Evolutionary conservation across 208 protist genomes (phyloP).

Genomic region (Vickermania spadyakhi): DNA sequence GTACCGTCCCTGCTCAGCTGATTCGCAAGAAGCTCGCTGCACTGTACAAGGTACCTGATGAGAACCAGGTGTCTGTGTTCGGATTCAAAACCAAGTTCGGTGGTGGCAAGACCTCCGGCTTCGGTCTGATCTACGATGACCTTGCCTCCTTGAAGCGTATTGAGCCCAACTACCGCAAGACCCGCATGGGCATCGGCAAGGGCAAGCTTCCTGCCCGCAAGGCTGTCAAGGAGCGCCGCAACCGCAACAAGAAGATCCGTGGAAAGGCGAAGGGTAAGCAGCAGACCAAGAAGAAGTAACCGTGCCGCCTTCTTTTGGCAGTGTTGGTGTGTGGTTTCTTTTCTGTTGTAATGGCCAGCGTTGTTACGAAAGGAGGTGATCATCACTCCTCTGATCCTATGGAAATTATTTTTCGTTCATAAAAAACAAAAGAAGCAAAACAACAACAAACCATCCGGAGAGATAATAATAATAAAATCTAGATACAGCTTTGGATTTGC

Average conservation of each 20-base stretch:
- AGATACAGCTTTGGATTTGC: not conserved
- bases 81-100: constrained; percentile 99
- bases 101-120: constrained; percentile 98
- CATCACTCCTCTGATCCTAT: too few species aligned
- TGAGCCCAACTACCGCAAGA: constrained; percentile 97
- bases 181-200: constrained; percentile 91
- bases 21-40: constrained; percentile 93
- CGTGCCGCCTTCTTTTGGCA: not conserved
- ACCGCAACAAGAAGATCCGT: constrained; percentile 98
- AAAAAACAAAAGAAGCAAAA: too few species aligned
- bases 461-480: too few species aligned
- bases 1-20: constrained; percentile 91
- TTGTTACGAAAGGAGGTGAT: too few species aligned
- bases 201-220: constrained; percentile 90
- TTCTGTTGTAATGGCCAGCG: too few species aligned
- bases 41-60: constrained; percentile 97
- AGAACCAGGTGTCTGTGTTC: constrained; percentile 94
- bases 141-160: constrained; percentile 91
- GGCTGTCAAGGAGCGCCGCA: constrained; percentile 98
- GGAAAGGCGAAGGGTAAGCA: constrained; percentile 94
- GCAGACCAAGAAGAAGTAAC: constrained; percentile 90
- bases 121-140: constrained; percentile 99
- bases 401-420: too few species aligned
- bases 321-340: too few species aligned
- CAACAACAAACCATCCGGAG: too few species aligned